phyloP scores from a whole-genome alignment of 202 grass and related monocot species.

The Setaria italica region DNA sequence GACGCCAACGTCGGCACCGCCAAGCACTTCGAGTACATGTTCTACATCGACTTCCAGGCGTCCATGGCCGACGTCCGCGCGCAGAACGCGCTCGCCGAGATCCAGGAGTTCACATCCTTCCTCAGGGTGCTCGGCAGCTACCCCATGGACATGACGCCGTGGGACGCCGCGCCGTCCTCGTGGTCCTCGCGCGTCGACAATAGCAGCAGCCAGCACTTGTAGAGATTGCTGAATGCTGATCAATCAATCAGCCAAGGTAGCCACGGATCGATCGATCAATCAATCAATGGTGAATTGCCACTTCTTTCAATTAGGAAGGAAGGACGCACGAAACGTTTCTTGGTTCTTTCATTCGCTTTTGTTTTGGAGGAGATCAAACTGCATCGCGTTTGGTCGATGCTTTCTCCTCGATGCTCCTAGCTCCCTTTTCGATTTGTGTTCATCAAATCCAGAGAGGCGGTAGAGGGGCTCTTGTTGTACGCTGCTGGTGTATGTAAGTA shows the following conservation, averaged over 20 bases:
- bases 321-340: neutral
- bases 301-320: neutral
- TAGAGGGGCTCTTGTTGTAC: neutral
- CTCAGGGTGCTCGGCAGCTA: constrained; percentile 92
- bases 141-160: constrained; percentile 93
- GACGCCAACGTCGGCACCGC: constrained; percentile 88
- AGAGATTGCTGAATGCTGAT: neutral
- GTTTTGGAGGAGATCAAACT: neutral
- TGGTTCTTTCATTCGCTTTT: constrained; percentile 5
- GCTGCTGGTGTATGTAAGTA: constrained; percentile 2
- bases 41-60: constrained; percentile 90
- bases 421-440: neutral
- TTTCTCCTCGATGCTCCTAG: neutral
- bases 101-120: constrained; percentile 95
- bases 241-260: neutral
- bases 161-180: constrained; percentile 33
- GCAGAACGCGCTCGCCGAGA: constrained; percentile 90
- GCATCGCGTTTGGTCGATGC: neutral
- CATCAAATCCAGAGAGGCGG: neutral
- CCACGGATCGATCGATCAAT: neutral
- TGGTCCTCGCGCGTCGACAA: constrained; percentile 9
- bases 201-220: neutral
- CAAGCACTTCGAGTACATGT: constrained; percentile 99
- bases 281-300: neutral
- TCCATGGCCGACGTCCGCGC: constrained; percentile 84